A percentile compares a stretch with the other conserved stretches of the same genome.
These are phyloP conservation scores for Strigomonas culicis DNA, from an alignment of 208 protist species.

Conservation along the genomic window DNA sequence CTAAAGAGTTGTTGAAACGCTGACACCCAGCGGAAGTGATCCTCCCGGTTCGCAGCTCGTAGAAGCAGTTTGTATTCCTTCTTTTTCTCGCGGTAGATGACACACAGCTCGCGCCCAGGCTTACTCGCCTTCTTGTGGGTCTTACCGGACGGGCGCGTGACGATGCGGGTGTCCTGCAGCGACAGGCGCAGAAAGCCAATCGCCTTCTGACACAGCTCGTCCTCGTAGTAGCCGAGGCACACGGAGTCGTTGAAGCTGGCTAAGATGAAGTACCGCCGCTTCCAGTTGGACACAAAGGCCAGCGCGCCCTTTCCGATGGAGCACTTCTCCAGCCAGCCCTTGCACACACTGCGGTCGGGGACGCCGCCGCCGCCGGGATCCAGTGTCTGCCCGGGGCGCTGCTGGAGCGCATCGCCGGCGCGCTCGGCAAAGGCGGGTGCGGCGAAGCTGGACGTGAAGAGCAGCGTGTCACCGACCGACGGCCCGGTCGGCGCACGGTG, in stretches of 20 bases:
- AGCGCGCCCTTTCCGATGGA: constrained; percentile 42
- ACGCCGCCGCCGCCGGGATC: too few species aligned
- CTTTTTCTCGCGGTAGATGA: constrained; percentile 45
- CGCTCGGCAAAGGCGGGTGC: too few species aligned
- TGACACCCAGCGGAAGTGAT: constrained; percentile 35
- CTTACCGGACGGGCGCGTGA: constrained; percentile 38
- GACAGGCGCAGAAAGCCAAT: constrained; percentile 39
- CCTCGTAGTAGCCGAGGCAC: constrained; percentile 48
- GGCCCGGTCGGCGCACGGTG: too few species aligned
- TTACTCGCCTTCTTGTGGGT: constrained; percentile 56
- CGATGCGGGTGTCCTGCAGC: constrained; percentile 41
- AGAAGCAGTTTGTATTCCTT: constrained; percentile 60
- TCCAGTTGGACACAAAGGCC: constrained; percentile 45
- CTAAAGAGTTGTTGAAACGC: constrained; percentile 9
- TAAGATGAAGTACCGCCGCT: constrained; percentile 50
- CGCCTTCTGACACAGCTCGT: constrained; percentile 43
- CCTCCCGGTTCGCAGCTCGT: constrained; percentile 23
- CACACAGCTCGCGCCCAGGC: constrained; percentile 44
- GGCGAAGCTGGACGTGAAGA: too few species aligned
- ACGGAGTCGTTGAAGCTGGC: constrained; percentile 33
- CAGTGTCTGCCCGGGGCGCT: too few species aligned
- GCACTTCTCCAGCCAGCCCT: constrained; percentile 62
- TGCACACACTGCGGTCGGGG: constrained; percentile 18
- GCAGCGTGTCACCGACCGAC: too few species aligned
- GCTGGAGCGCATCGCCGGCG: too few species aligned